phyloP scores from a whole-genome alignment of 768 basidiomycete species.

The Lentinula lateritia region DNA sequence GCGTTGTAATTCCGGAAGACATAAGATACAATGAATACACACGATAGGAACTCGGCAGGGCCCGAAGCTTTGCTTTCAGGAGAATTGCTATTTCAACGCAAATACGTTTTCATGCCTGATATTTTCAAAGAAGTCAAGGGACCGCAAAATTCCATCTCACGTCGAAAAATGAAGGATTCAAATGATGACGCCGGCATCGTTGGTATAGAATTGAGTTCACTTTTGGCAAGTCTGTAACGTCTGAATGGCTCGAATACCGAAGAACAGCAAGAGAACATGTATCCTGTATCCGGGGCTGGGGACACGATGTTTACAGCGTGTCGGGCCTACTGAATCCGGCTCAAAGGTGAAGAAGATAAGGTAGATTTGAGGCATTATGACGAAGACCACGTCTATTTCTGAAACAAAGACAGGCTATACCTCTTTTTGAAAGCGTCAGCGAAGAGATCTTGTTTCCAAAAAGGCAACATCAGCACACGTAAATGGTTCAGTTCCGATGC shows the following conservation, averaged over 20 bases:
- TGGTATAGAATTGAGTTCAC: slow-evolving; percentile 35
- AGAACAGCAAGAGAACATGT: slow-evolving; percentile 45
- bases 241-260: slow-evolving; percentile 39
- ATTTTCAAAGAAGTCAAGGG: neutral
- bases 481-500: neutral
- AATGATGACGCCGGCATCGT: slow-evolving; percentile 12
- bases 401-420: neutral
- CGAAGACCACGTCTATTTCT: neutral
- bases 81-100: slow-evolving; percentile 7
- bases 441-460: slow-evolving; percentile 7
- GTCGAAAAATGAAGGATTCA: slow-evolving; percentile 13
- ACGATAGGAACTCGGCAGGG: slow-evolving; percentile 6
- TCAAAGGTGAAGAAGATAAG: slow-evolving; percentile 53
- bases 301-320: slow-evolving; percentile 66
- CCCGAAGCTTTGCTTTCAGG: slow-evolving; percentile 11
- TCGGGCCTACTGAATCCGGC: slow-evolving; percentile 50
- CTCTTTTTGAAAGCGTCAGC: neutral
- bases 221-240: slow-evolving; percentile 56
- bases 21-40: slow-evolving; percentile 9
- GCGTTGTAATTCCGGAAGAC: slow-evolving; percentile 17
- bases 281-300: slow-evolving; percentile 60
- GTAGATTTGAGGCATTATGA: slow-evolving; percentile 21
- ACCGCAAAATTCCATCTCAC: slow-evolving; percentile 7
- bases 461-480: slow-evolving; percentile 2
- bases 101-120: slow-evolving; percentile 6